phyloP scores from a whole-genome alignment of 2,329 filamentous ascomycete species.

The Xylariales sp. region DNA sequence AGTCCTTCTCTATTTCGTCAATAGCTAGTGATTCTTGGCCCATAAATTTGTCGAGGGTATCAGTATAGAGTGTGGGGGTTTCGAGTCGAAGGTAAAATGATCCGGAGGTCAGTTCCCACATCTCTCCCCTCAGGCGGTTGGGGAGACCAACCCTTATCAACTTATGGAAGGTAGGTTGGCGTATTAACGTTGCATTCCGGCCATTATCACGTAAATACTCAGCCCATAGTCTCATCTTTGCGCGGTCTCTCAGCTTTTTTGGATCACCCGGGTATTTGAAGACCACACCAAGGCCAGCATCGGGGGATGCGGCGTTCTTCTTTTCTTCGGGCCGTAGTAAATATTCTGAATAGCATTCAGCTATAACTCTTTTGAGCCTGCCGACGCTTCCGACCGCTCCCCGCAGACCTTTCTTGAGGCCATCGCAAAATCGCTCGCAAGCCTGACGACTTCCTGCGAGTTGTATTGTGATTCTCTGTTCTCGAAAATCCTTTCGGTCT shows the following conservation, averaged over 20 bases:
- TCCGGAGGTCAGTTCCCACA: constrained; percentile 95
- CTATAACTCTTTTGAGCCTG: constrained; percentile 81
- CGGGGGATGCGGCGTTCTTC: constrained; percentile 76
- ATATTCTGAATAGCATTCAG: constrained; percentile 93
- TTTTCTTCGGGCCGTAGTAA: constrained; percentile 72
- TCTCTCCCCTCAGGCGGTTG: constrained; percentile 90
- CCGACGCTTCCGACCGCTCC: constrained; percentile 89
- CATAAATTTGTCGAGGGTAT: constrained; percentile 85
- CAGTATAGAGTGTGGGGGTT: constrained; percentile 82
- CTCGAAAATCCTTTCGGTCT: constrained; percentile 60
- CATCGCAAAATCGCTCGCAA: constrained; percentile 96
- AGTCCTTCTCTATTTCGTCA: constrained; percentile 98
- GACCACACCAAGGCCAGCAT: constrained; percentile 90
- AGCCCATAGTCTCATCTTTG: constrained; percentile 97
- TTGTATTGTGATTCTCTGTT: constrained; percentile 92
- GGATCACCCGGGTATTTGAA: constrained; percentile 96
- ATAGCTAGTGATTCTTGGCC: constrained; percentile 93
- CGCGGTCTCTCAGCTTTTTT: constrained; percentile 90
- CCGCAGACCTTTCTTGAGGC: constrained; percentile 88
- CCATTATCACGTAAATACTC: constrained; percentile 97
- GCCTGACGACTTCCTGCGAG: constrained; percentile 88
- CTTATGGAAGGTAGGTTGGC: constrained; percentile 97
- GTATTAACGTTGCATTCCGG: constrained; percentile 88
- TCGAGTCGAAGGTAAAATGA: constrained; percentile 90
- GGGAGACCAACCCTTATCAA: constrained; percentile 94